Evolutionary conservation across 139 green algal genomes (phyloP), one percentile per base, ranked within the genome.

Genomic region (Trebouxia sp.): DNA sequence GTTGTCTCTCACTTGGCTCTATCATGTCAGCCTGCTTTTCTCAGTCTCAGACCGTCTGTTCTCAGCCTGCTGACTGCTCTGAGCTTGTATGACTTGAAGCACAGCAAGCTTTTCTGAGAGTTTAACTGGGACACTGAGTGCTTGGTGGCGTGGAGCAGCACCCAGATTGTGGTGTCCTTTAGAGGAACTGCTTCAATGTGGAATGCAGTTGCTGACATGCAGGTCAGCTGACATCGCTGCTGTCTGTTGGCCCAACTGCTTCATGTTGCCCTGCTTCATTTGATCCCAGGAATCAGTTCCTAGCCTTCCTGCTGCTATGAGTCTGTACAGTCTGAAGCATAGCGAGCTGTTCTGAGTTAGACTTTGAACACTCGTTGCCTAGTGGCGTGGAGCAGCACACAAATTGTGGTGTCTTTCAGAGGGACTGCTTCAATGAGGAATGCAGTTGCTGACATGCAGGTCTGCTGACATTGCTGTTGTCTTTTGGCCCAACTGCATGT

Each of bases 161-260:
- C 65, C 38, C 75, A 58, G 17, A 45, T 80, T 20, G 53, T 84
- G 41, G 45, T 84, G 30, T 72, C 80, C 8, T 84, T 84, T 38
- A 75, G 80, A 17, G 80, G 80, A 8, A 84, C 80, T 35, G 70
- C 70, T 0, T 84, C 80, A 15, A 48, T 80, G 30, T 50, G 28
- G 37, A 80, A 80, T 39, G 80, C 62, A 62, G 41, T 76, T 6
- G 42, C 43, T 24, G 74, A 81, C 43, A 65, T 84, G 74, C 56
- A 84, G 80, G 70, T 80, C 11, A 53, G n/a, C n/a, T n/a, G n/a
- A n/a, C n/a, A n/a, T n/a, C n/a, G n/a, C n/a, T n/a, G n/a, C n/a
- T n/a, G n/a, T n/a, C n/a, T n/a, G n/a, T n/a, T n/a, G n/a, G n/a
- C n/a, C n/a, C n/a, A n/a, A n/a, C n/a, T n/a, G n/a, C n/a, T n/a